Base-by-base conservation (phyloP, 139 green algal species). In the Spirogloea muscicola region DNA sequence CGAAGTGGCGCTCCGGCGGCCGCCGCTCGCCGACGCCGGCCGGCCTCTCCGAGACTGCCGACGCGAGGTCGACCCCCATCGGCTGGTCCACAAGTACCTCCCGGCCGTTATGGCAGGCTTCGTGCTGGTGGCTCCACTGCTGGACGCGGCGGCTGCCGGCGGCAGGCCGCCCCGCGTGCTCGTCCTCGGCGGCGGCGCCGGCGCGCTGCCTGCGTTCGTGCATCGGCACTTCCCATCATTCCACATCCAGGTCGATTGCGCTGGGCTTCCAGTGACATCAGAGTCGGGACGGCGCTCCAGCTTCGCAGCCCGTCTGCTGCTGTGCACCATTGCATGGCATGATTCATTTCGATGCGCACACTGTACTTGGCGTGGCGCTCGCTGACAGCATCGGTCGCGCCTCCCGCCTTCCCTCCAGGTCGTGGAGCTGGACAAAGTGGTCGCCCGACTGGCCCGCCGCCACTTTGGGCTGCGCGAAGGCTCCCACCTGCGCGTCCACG, bases 401-500 rank as follows among this genome's bases (percentile, higher is more conserved):
- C 46, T 55, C 46, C 21, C 21, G 21, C 21, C 46, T 60, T 48
- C 18, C 21, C 21, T 70, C 36, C 46, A 70, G 60, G 60, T 70
- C 5, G 60, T 70, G 60, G 60, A 70, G 60, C 36, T 67, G 9
- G 60, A 70, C 60, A 70, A 7, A 70, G 60, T 67, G 36, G 46
- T 67, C 5, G 46, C 36, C 5, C 31, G 42, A 67, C 9, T 70
- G 18, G 37, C 60, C 18, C 39, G 42, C 31, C 60, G 60, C 46
- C 60, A 70, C 9, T 70, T 70, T 70, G 44, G 46, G 39, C 60
- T 70, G 7, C 7, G 40, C 5, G 60, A 51, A 7, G 60, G 42
- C 7, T 9, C 34, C 5, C 37, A 33, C 7, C 37, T 70, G 5
- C 29, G 7, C 46, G 9, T 70, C 41, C 41, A 67, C 46, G 42